Conservation (phyloP, 1,284 basidiomycete genomes). For the Ustilago nuda region DNA sequence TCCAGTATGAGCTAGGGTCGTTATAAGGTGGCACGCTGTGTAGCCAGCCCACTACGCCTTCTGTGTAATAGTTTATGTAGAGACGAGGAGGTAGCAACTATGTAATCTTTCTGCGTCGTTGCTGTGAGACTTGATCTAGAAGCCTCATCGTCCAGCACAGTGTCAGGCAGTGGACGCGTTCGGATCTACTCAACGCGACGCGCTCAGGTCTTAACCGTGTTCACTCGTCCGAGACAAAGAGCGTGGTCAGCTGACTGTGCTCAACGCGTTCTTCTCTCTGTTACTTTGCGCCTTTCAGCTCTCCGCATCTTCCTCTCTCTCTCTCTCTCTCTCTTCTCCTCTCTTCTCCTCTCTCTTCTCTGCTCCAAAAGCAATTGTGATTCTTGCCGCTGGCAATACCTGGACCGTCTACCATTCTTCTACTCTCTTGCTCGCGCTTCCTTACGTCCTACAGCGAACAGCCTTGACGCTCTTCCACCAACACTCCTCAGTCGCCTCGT, state of each 20-base stretch:
- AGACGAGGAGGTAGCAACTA: background rate
- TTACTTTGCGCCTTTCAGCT: background rate
- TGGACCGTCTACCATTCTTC: background rate
- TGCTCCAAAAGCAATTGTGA: background rate
- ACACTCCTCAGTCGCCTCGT: background rate
- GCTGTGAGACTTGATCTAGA: too few relatives aligned
- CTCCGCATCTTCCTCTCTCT: background rate
- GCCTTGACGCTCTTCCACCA: background rate
- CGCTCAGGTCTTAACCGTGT: background rate
- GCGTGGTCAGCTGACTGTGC: background rate
- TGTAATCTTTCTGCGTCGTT: background rate
- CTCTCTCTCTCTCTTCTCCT: background rate
- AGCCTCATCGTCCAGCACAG: too few relatives aligned
- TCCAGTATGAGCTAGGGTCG: too few relatives aligned
- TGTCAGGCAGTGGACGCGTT: background rate
- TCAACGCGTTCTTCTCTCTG: background rate
- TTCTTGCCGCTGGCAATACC: background rate
- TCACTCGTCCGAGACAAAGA: background rate
- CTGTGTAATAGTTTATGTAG: background rate
- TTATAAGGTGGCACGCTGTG: too few relatives aligned
- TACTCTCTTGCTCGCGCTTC: too few relatives aligned
- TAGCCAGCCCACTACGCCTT: background rate
- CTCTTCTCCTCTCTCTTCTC: background rate
- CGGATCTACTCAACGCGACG: slow-evolving; percentile 10
- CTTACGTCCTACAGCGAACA: too few relatives aligned